These are phyloP conservation scores for Kipferlia bialata DNA, from an alignment of 78 protist species.

Conservation along the genomic window DNA sequence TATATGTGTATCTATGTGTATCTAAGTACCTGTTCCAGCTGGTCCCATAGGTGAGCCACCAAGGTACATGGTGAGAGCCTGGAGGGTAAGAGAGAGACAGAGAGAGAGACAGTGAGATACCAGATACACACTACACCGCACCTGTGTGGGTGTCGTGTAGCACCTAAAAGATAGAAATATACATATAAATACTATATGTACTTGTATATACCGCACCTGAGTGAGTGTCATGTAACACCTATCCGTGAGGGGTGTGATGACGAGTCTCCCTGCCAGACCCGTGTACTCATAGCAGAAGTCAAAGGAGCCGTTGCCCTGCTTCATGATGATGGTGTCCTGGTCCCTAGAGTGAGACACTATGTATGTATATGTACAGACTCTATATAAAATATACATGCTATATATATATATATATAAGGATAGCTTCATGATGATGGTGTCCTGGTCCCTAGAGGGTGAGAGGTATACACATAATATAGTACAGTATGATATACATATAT, in stretches of 20 bases:
- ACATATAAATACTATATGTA: too few relatives aligned
- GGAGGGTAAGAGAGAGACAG: too few relatives aligned
- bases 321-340: conserved; percentile 32
- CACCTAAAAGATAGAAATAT: not conserved
- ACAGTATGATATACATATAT: too few relatives aligned
- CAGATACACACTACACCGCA: too few relatives aligned
- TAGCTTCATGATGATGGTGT: conserved; percentile 41
- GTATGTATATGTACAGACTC: not conserved
- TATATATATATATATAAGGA: too few relatives aligned
- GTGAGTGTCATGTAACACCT: conserved; percentile 53
- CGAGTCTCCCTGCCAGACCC: conserved; percentile 72
- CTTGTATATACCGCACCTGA: too few relatives aligned
- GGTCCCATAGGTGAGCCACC: conserved; percentile 88
- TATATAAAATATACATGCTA: too few relatives aligned
- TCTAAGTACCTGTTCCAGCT: conserved; percentile 90
- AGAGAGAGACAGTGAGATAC: too few relatives aligned
- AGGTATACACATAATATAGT: too few relatives aligned
- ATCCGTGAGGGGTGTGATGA: conserved; percentile 82
- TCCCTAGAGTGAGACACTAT: too few relatives aligned
- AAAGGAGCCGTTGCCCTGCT: conserved; percentile 66
- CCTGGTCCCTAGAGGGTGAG: too few relatives aligned
- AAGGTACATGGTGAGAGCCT: conserved; percentile 53
- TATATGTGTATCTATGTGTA: too few relatives aligned
- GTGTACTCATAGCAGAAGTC: conserved; percentile 71
- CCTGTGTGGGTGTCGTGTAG: not conserved